phyloP scores from a whole-genome alignment of 2,329 filamentous ascomycete species.

The Colletotrichum sp. region DNA sequence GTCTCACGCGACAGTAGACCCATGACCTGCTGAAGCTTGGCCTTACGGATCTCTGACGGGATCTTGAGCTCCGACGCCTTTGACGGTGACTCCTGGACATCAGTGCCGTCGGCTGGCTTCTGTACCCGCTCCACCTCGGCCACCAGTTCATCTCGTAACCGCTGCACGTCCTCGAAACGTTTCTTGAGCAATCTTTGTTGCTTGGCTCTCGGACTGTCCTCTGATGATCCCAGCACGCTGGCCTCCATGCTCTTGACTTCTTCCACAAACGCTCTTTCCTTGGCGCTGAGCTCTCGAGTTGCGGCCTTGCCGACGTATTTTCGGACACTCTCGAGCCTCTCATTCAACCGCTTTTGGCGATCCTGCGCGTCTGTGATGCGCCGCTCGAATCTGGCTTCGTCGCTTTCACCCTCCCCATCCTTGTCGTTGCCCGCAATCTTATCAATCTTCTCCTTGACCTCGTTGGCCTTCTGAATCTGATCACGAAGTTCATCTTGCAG shows the following conservation, averaged over 20 bases:
- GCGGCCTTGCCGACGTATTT: conserved; percentile 47
- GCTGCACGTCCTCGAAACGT: conserved; percentile 62
- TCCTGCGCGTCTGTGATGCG: conserved; percentile 60
- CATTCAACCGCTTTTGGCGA: conserved; percentile 61
- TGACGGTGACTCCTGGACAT: conserved; percentile 31
- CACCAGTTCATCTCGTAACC: conserved; percentile 57
- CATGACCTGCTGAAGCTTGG: conserved; percentile 69
- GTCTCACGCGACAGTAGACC: conserved; percentile 69
- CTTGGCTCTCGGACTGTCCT: background rate
- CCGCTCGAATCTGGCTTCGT: conserved; percentile 62
- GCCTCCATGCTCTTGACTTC: conserved; percentile 60
- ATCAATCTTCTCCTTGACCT: conserved; percentile 71
- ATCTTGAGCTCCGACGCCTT: conserved; percentile 53
- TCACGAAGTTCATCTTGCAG: conserved; percentile 71
- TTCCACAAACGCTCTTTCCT: conserved; percentile 51
- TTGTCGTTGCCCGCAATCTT: conserved; percentile 66
- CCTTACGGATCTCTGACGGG: conserved; percentile 64
- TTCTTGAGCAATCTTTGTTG: conserved; percentile 53
- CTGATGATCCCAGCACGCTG: conserved; percentile 42
- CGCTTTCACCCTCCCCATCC: conserved; percentile 53
- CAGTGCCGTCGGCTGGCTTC: conserved; percentile 25
- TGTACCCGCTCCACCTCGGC: conserved; percentile 55
- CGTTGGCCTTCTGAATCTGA: conserved; percentile 70
- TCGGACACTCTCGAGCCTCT: conserved; percentile 65
- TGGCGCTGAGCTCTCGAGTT: conserved; percentile 47